phyloP scores from a whole-genome alignment of 2,329 filamentous ascomycete species.

The Monilinia laxa region DNA sequence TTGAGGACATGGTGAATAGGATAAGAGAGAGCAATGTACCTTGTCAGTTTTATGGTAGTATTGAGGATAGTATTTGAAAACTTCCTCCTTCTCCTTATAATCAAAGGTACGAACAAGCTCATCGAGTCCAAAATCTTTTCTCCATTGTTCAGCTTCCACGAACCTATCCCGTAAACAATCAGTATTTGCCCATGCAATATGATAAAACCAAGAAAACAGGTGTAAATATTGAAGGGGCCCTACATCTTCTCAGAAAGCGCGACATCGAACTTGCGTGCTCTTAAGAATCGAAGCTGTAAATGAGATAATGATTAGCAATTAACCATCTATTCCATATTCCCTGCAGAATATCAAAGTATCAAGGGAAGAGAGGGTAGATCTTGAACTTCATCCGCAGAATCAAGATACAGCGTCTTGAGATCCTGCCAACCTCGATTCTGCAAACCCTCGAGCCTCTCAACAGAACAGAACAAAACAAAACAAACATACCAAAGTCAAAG shows the following conservation, averaged over 20 bases:
- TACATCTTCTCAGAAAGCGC: constrained; percentile 83
- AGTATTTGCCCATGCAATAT: constrained; percentile 20
- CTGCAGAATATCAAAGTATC: neutral
- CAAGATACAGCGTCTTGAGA: neutral
- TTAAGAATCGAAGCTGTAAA: constrained; percentile 76
- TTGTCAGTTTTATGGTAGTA: constrained; percentile 98
- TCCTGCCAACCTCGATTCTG: neutral
- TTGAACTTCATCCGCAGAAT: neutral
- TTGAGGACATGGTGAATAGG: neutral
- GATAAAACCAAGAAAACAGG: neutral
- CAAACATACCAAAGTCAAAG: constrained; percentile 74
- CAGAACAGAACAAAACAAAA: neutral
- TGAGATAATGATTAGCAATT: constrained; percentile 5
- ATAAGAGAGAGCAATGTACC: constrained; percentile 44
- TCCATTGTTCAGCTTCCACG: constrained; percentile 85
- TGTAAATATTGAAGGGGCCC: constrained; percentile 40
- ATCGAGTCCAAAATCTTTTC: constrained; percentile 82
- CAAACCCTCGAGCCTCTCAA: neutral
- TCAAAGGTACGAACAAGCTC: constrained; percentile 77
- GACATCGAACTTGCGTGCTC: constrained; percentile 94
- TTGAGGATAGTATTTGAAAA: constrained; percentile 93
- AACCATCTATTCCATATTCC: neutral
- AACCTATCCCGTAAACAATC: constrained; percentile 61
- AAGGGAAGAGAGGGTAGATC: neutral
- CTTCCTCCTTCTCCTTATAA: constrained; percentile 78